Evolutionary conservation across 495 filamentous ascomycete species (phyloP).

Genomic region (Penicillium daleae): DNA sequence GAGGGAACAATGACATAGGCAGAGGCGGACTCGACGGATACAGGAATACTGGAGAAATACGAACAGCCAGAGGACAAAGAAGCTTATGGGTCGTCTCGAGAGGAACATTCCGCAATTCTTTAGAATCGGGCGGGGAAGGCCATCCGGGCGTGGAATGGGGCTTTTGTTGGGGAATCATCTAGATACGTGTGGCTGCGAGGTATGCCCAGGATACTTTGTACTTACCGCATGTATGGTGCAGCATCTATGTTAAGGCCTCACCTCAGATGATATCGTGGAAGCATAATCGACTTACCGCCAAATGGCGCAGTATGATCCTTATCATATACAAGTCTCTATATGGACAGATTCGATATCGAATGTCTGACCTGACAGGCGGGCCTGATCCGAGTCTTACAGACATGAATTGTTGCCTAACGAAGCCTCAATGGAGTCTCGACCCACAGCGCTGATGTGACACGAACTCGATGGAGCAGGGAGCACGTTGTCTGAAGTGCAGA

Average conservation of each 20-base stretch:
- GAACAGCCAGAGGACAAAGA: not conserved
- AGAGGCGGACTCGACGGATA: conserved; percentile 1
- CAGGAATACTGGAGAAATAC: not conserved
- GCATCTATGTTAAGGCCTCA: no score
- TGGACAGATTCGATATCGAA: not conserved
- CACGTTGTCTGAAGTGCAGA: not conserved
- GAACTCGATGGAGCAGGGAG: not conserved
- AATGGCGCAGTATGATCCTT: not conserved
- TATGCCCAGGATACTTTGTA: not conserved
- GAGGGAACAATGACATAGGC: not conserved
- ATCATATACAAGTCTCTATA: not conserved
- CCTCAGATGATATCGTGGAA: not conserved
- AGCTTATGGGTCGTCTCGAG: not conserved
- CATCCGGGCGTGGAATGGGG: conserved; percentile 10
- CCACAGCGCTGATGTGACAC: not conserved
- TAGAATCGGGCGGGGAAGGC: not conserved
- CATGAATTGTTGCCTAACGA: not conserved
- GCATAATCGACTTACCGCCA: not conserved
- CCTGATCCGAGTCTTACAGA: not conserved
- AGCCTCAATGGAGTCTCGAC: not conserved
- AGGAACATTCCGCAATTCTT: conserved; percentile 13
- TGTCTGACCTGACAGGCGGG: not conserved
- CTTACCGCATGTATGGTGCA: not conserved
- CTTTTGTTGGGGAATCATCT: not conserved
- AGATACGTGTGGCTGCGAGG: not conserved